phyloP scores from a whole-genome alignment of 1,139 yeast genomes.

The Magnusiomyces ingens region DNA sequence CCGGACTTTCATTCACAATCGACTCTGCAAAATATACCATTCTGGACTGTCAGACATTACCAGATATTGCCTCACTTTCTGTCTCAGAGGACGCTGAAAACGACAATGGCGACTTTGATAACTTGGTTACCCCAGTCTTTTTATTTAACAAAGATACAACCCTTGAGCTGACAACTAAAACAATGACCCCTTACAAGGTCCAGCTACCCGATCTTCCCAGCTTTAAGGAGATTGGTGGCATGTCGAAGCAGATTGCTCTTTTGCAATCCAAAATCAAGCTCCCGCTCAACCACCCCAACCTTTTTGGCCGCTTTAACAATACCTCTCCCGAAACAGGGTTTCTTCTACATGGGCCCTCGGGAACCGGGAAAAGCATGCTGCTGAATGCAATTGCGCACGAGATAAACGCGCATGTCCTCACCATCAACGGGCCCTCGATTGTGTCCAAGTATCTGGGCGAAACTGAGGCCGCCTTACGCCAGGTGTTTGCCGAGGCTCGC shows the following conservation, averaged over 20 bases:
- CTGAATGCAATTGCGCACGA: constrained; percentile 74
- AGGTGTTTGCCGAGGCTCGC: constrained; percentile 77
- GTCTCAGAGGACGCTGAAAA: neutral
- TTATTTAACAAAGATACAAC: constrained; percentile 16
- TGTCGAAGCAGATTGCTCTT: constrained; percentile 52
- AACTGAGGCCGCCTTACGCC: constrained; percentile 77
- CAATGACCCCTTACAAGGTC: constrained; percentile 20
- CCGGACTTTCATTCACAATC: constrained; percentile 39
- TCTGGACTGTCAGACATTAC: neutral
- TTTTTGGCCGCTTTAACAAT: constrained; percentile 80
- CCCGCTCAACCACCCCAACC: constrained; percentile 70
- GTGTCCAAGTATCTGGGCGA: constrained; percentile 91
- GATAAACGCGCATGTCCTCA: constrained; percentile 66
- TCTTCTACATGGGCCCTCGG: constrained; percentile 85
- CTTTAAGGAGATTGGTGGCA: constrained; percentile 69
- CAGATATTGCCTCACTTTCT: neutral
- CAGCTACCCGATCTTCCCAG: constrained; percentile 39
- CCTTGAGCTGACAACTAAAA: constrained; percentile 16
- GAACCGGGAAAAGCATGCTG: constrained; percentile 93
- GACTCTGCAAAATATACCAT: neutral
- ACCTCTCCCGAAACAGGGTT: constrained; percentile 82
- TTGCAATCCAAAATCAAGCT: constrained; percentile 66
- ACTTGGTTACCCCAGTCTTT: constrained; percentile 14
- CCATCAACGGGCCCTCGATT: constrained; percentile 85
- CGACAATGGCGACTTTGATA: constrained; percentile 3